phyloP scores from a whole-genome alignment of 345 rosid genomes.

The Bruguiera sexangula region DNA sequence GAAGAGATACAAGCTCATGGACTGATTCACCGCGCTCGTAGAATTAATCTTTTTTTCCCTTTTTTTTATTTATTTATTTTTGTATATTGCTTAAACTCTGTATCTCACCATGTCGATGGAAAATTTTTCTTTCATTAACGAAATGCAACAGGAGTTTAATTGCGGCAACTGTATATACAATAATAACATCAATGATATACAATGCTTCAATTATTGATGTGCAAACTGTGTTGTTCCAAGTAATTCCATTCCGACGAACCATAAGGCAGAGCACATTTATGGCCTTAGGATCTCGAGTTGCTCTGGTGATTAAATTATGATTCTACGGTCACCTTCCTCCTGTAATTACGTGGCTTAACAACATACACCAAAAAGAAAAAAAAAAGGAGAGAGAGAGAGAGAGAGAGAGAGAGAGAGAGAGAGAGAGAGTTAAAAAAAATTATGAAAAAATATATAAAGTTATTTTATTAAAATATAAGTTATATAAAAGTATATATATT shows the following conservation, averaged over 20 bases:
- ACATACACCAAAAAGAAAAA: too few species aligned
- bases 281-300: too few species aligned
- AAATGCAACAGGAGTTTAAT: slow-evolving; percentile 11
- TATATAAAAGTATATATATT: not conserved
- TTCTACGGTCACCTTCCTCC: too few species aligned
- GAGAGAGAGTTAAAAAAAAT: too few species aligned
- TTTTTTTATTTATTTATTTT: not conserved
- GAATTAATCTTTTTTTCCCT: not conserved
- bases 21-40: slow-evolving; percentile 31
- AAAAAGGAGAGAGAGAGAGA: too few species aligned
- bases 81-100: not conserved
- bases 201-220: not conserved
- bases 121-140: slow-evolving; percentile 18
- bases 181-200: not conserved
- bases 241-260: too few species aligned
- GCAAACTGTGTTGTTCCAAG: not conserved
- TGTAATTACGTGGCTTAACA: too few species aligned
- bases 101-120: not conserved
- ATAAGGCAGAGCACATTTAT: too few species aligned
- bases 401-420: too few species aligned
- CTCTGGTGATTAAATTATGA: too few species aligned
- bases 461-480: not conserved
- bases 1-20: slow-evolving; percentile 98
- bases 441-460: too few species aligned
- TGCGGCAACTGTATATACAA: slow-evolving; percentile 1